Percentiles rank a stretch among this genome's conserved stretches.
phyloP scores from a whole-genome alignment of 257 asterid genomes.

The Fraxinus pennsylvanica region DNA sequence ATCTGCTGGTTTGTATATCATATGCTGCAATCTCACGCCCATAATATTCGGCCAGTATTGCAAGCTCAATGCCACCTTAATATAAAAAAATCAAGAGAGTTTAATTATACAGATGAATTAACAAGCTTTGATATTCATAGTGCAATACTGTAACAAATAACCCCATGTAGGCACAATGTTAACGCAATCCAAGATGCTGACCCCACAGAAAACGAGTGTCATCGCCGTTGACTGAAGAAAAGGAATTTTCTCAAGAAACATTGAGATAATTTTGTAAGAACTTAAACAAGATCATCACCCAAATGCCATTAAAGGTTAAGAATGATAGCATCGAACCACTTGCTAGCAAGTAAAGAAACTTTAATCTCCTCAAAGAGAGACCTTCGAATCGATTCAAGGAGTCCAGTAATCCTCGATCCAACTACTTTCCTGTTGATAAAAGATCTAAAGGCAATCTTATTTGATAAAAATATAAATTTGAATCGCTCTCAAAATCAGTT shows the following conservation, averaged over 20 bases:
- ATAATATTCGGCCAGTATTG: constrained; percentile 73
- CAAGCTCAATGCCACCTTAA: constrained; percentile 92
- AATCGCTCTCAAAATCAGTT: not conserved
- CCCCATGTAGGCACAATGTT: not conserved
- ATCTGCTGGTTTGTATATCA: constrained; percentile 90
- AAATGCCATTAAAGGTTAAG: not conserved
- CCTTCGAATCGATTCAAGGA: not conserved
- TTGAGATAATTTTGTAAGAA: not conserved
- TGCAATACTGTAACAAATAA: constrained; percentile 2
- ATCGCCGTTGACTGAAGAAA: not conserved
- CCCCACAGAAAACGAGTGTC: not conserved
- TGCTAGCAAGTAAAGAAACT: not conserved
- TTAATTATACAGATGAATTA: constrained; percentile 12
- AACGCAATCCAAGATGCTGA: not conserved
- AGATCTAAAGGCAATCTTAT: not conserved
- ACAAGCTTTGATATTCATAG: constrained; percentile 6
- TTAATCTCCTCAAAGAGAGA: not conserved
- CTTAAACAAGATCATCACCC: constrained; percentile 4
- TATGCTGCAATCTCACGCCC: constrained; percentile 94
- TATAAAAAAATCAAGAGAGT: constrained; percentile 12
- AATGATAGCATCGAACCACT: not conserved
- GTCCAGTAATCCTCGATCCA: not conserved
- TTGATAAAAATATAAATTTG: not conserved
- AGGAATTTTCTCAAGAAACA: not conserved
- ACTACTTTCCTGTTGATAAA: not conserved